Evolutionary conservation across 768 basidiomycete species (phyloP), one percentile per base, ranked within the genome.

Genomic region (Kwoniella pini): DNA sequence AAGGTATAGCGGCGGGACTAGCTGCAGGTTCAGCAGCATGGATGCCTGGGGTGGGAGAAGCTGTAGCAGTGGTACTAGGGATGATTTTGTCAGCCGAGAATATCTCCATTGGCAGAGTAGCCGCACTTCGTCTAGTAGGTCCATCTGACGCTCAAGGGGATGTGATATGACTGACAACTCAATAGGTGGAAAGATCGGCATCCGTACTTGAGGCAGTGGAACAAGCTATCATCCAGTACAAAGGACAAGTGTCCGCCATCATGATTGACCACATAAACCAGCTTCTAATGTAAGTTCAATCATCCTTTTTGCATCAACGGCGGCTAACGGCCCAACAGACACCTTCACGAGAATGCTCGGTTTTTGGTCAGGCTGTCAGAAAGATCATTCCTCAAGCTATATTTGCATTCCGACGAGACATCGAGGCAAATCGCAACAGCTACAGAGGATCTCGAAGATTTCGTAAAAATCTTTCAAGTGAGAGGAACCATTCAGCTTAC

Each of bases 361-460:
- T 83, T 90, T 64, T 80, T 89, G 26, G 69, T 81, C 54, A 86
- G 84, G 64, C 85, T 89, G 64, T 79, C 81, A 15, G 80, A 84
- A 40, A 80, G 88, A 1, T 87, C 89, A 0, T 91, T 90, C 79
- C 77, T 91, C 63, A 88, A 89, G 76, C 82, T 88, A 3, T 91
- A 88, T 70, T 81, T 91, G 38, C 85, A 86, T 71, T 84, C 88
- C 42, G 86, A 88, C 38, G 88, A 90, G 63, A 86, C 86, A 27
- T 71, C 82, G 15, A 78, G 80, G 2, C 82, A 84, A 30, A 84
- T 90, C 36, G 68, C 74, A 0, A 77, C 72, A 2, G 87, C 86
- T 51, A 83, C 85, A 51, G 79, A 82, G 11, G 80, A 80, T 1
- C 79, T 90, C 21, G 79, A 80, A 24, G 84, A 87, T 36, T 84